Evolutionary conservation across 2,329 filamentous ascomycete species (phyloP).

Genomic region (Epichloe baconii): DNA sequence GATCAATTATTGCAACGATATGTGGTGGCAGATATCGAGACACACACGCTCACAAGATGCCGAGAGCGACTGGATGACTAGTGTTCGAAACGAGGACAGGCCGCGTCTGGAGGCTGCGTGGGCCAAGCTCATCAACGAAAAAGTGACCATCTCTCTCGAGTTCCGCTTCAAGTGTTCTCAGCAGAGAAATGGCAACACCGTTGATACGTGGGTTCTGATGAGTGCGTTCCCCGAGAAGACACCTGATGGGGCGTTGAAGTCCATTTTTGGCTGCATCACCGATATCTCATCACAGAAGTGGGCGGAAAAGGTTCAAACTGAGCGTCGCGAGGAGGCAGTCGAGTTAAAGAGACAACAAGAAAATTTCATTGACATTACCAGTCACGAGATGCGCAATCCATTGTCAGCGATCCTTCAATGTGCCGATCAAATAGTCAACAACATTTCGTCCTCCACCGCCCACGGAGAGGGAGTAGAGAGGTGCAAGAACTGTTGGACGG

Average conservation of each 20-base stretch:
- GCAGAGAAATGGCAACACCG: constrained; percentile 42
- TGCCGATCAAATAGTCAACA: constrained; percentile 54
- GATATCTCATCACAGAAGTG: constrained; percentile 80
- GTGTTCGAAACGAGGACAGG: constrained; percentile 54
- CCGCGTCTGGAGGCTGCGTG: constrained; percentile 45
- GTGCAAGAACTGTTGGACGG: constrained; percentile 36
- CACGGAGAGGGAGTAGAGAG: constrained; percentile 25
- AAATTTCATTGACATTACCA: constrained; percentile 63
- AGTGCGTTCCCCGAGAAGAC: constrained; percentile 63
- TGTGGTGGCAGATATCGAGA: constrained; percentile 60
- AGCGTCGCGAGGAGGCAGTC: constrained; percentile 66
- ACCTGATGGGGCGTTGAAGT: constrained; percentile 50
- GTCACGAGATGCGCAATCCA: constrained; percentile 66
- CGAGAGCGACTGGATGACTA: constrained; percentile 58
- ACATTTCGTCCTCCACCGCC: constrained; percentile 30
- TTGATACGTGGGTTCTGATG: constrained; percentile 67
- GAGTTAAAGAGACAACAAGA: constrained; percentile 63
- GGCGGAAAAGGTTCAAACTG: constrained; percentile 67
- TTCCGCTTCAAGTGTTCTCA: constrained; percentile 63
- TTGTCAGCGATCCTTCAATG: constrained; percentile 64
- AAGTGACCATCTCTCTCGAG: constrained; percentile 53
- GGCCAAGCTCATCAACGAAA: constrained; percentile 47
- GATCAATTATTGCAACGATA: constrained; percentile 72
- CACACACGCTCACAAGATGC: constrained; percentile 46
- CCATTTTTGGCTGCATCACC: constrained; percentile 69